Evolutionary conservation across 306 rosid genomes (phyloP), one percentile per base, ranked within the genome.

Genomic region (Dalbergia oliveri): DNA sequence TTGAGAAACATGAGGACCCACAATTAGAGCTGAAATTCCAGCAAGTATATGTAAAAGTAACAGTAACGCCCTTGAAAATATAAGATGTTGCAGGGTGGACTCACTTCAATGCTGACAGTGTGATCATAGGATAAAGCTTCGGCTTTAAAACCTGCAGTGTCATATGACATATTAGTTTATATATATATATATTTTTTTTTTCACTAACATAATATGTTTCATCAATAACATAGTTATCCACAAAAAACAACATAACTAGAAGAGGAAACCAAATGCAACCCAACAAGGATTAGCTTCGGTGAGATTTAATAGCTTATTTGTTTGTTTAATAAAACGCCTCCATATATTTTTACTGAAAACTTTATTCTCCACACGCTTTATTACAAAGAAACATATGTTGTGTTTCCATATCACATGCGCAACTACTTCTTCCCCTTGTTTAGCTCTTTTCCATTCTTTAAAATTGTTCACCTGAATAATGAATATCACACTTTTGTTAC

Each of bases 101-200:
- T 83, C 23, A 77, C 98, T 89, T 90, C 86, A 3, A 74, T 34
- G 75, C 49, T 87, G 47, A 90, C 88, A 8, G 83, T 26, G 81
- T 88, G 89, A 72, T 94, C 97, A 59, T 90, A 92, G 41, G 89
- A 21, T 74, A 81, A 41, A n/a, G 94, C 88, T 72, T 75, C 79
- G 1, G 79, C 86, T 75, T 83, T 79, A 54, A 85, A 44, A 11
- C 86, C 95, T 94, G 87, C 44, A 11, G 45, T 63, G 53, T 15
- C 62, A n/a, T 23, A 51, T 44, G 56, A 18, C 37, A 56, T 33
- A 2, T 58, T 14, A 66, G 54, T 65, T 37, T n/a, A n/a, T 26
- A 26, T 26, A 26, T 26, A 26, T 26, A 26, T 26, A 26, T 10
- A 0, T 62, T 14, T 11, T n/a, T n/a, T n/a, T n/a, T n/a, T n/a